Conservation (phyloP, 176 grass and related monocot species). For the Eragrostis curvula region DNA sequence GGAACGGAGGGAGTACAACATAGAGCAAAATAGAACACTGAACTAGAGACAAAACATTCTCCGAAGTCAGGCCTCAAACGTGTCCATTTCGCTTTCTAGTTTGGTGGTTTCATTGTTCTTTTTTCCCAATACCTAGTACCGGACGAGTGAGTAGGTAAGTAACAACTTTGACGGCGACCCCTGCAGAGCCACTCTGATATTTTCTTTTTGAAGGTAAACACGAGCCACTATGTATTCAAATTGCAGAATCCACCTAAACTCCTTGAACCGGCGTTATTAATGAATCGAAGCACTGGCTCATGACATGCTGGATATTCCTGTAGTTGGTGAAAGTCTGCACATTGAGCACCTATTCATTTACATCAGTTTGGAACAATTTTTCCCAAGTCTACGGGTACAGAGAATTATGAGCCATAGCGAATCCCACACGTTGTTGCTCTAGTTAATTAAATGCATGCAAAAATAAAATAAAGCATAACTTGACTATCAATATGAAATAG, state of each 20-base stretch:
- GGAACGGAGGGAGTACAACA: no score
- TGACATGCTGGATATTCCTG: not conserved
- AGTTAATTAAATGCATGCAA: not conserved
- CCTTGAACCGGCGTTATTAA: not conserved
- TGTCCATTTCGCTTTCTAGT: slow-evolving; percentile 32
- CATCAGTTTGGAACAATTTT: not conserved
- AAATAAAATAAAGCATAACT: not conserved
- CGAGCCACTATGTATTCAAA: not conserved
- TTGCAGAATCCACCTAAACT: slow-evolving; percentile 35
- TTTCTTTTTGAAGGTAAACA: no score
- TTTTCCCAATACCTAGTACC: slow-evolving; percentile 28
- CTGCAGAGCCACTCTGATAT: not conserved
- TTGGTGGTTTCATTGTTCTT: not conserved
- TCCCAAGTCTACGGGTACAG: not conserved
- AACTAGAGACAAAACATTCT: not conserved
- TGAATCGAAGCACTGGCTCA: not conserved
- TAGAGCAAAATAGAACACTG: not conserved
- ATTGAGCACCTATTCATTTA: not conserved
- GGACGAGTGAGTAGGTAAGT: slow-evolving; percentile 23
- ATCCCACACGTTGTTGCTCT: not conserved
- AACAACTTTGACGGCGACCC: slow-evolving; percentile 40
- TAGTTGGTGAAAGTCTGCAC: not conserved
- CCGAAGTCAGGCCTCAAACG: not conserved
- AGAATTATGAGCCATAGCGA: not conserved
- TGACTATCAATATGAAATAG: not conserved